These are phyloP conservation scores for Harrya chromipes DNA, from an alignment of 768 basidiomycete genomes.

Conservation along the genomic window DNA sequence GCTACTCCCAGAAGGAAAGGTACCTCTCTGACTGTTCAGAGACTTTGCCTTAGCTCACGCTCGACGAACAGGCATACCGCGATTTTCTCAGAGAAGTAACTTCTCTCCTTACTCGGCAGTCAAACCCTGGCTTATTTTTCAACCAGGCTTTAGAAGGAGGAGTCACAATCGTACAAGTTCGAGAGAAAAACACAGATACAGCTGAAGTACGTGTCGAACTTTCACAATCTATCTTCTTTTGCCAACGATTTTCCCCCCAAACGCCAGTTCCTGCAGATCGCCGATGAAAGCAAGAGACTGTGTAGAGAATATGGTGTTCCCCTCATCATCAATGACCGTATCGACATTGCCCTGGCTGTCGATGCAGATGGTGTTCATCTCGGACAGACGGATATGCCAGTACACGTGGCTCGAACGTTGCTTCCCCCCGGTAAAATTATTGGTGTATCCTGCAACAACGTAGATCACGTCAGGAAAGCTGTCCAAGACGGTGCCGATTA, in stretches of 20 bases:
- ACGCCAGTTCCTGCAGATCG: conserved; percentile 72
- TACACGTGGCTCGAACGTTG: conserved; percentile 58
- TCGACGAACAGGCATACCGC: conserved; percentile 53
- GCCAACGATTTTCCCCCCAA: neutral
- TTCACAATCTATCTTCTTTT: neutral
- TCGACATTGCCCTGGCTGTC: conserved; percentile 83
- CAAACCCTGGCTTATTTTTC: neutral
- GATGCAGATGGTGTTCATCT: conserved; percentile 81
- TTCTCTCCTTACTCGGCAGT: neutral
- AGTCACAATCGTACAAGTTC: conserved; percentile 85
- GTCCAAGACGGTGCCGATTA: conserved; percentile 72
- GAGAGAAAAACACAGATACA: conserved; percentile 84
- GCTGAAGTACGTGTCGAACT: conserved; percentile 54
- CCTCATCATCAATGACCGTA: conserved; percentile 81
- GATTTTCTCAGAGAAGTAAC: conserved; percentile 72
- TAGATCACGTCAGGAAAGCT: conserved; percentile 62
- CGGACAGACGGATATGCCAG: conserved; percentile 85
- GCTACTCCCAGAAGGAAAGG: conserved; percentile 74
- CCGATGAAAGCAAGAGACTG: conserved; percentile 61
- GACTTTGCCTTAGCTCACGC: neutral
- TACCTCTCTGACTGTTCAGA: conserved; percentile 24
- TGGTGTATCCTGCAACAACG: conserved; percentile 74
- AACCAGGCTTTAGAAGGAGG: conserved; percentile 76
- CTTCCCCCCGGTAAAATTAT: conserved; percentile 71
- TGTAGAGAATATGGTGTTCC: conserved; percentile 79